Conservation (phyloP, 148 eudicot genomes). For the Rheum nobile region DNA sequence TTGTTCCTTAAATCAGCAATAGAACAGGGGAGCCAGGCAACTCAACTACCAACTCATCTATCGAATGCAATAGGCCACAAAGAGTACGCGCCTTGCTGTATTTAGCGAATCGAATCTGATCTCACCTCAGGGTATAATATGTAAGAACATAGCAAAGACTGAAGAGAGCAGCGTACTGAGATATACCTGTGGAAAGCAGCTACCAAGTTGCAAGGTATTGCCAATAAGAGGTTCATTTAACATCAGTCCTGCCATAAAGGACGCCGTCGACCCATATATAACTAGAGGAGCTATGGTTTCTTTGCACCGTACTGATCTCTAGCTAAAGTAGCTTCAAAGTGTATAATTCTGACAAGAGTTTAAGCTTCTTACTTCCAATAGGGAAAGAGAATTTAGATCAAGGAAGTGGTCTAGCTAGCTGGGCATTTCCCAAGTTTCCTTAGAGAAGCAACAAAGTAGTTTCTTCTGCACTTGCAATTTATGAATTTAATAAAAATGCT, state of each 20-base stretch:
- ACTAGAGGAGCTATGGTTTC: no score
- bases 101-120: neutral
- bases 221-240: neutral
- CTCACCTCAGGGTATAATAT: neutral
- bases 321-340: neutral
- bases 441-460: slow-evolving; percentile 6
- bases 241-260: neutral
- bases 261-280: neutral
- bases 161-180: neutral
- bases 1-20: neutral
- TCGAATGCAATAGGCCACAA: neutral
- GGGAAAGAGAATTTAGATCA: neutral
- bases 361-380: neutral
- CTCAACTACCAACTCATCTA: neutral
- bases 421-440: neutral
- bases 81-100: neutral
- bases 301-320: no score
- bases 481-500: neutral
- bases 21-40: neutral
- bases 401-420: neutral
- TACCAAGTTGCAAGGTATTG: neutral
- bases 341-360: neutral
- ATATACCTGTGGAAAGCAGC: neutral
- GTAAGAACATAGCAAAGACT: neutral
- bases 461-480: neutral